Evolutionary conservation across 495 filamentous ascomycete genomes (phyloP).

Genomic region (Penicillium parvum): DNA sequence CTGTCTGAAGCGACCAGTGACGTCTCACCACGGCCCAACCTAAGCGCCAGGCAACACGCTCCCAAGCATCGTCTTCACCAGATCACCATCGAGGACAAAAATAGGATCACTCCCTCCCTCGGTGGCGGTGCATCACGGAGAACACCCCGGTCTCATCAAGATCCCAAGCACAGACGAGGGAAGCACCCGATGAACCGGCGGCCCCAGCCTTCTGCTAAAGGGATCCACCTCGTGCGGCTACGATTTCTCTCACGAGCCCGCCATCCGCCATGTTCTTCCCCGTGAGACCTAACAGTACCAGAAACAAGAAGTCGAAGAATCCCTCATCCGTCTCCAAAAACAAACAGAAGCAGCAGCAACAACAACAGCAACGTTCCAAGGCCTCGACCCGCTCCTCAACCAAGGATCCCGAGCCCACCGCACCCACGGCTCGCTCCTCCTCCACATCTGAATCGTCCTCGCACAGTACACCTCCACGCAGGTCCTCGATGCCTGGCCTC

Average conservation of each 20-base stretch:
- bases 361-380: constrained; percentile 23
- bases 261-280: constrained; percentile 48
- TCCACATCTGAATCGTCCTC: constrained; percentile 33
- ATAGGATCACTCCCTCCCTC: constrained; percentile 18
- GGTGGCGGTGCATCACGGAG: constrained; percentile 10
- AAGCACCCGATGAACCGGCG: constrained; percentile 24
- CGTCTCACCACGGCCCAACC: constrained; percentile 12
- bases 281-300: constrained; percentile 40
- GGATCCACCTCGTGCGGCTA: constrained; percentile 28
- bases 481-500: constrained; percentile 49
- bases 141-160: constrained; percentile 1
- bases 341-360: constrained; percentile 8
- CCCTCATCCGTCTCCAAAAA: constrained; percentile 27
- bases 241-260: constrained; percentile 30
- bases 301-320: constrained; percentile 25
- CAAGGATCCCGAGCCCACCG: constrained; percentile 43
- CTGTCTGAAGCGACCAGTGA: constrained; percentile 13
- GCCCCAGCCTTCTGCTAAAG: constrained; percentile 14
- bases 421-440: constrained; percentile 34
- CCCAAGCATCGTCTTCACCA: no score
- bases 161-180: constrained; percentile 3
- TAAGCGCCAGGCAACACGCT: constrained; percentile 38
- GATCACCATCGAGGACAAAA: constrained; percentile 20
- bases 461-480: constrained; percentile 30
- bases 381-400: constrained; percentile 40